Evolutionary conservation across 208 protist species (phyloP).

Genomic region (Vickermania ingenoplastis): DNA sequence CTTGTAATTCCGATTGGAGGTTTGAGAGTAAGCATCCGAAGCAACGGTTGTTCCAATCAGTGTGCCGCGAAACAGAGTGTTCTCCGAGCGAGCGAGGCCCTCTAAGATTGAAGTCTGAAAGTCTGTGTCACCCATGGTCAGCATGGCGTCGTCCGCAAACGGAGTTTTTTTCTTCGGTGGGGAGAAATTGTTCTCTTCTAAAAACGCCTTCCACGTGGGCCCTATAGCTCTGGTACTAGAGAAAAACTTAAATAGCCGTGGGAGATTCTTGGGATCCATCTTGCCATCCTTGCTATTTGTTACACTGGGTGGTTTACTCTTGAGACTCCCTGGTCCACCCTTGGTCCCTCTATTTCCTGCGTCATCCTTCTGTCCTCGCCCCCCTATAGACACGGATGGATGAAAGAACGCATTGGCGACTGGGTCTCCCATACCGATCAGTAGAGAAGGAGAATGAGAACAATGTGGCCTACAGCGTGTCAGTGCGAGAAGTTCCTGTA

Average conservation of each 20-base stretch:
- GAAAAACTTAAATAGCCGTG: not conserved
- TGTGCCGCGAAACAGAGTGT: not conserved
- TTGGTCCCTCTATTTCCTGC: not conserved
- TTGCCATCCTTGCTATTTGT: not conserved
- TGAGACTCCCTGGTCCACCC: not conserved
- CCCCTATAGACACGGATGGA: not conserved
- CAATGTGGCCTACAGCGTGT: not conserved
- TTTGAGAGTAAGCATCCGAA: not conserved
- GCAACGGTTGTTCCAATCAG: not conserved
- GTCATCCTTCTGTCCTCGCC: not conserved
- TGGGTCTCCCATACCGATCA: not conserved
- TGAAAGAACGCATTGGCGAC: not conserved
- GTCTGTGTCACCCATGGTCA: not conserved
- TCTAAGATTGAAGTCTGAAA: not conserved
- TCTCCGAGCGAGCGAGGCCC: not conserved
- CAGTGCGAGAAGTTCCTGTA: not conserved
- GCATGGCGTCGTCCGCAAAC: not conserved
- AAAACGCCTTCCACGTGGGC: not conserved
- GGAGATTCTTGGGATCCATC: not conserved
- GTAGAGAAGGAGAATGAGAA: not conserved
- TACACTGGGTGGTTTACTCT: not conserved
- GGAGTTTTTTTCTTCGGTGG: not conserved
- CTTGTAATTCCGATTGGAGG: not conserved
- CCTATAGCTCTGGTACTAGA: not conserved
- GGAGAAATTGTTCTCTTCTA: not conserved